Percentiles rank a stretch among this genome's conserved stretches.
Evolutionary conservation across 768 basidiomycete genomes (phyloP).

Genomic region (Tricholoma terreum): DNA sequence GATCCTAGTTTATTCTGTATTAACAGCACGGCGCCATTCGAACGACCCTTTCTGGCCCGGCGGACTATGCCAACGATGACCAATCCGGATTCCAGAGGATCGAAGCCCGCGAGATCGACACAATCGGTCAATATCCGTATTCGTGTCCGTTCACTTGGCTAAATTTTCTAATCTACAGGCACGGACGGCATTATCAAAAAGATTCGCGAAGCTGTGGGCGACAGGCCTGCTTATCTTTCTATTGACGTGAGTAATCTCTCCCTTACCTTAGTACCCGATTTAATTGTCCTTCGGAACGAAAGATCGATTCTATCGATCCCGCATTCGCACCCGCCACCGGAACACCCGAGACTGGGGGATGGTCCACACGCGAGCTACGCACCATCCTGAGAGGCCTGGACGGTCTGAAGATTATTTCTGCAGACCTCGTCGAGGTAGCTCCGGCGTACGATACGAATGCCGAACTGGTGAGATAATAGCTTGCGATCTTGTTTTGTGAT

Average conservation of each 20-base stretch:
- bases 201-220: conserved; percentile 76
- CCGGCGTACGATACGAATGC: conserved; percentile 70
- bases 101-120: conserved; percentile 83
- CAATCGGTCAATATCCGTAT: conserved; percentile 46
- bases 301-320: conserved; percentile 82
- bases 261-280: conserved; percentile 1
- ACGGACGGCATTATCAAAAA: conserved; percentile 75
- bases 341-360: conserved; percentile 81
- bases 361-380: conserved; percentile 81
- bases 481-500: conserved; percentile 2
- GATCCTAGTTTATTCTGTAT: conserved; percentile 69
- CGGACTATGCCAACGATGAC: conserved; percentile 77
- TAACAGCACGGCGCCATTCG: conserved; percentile 82
- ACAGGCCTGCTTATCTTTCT: conserved; percentile 72
- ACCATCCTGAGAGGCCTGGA: conserved; percentile 74
- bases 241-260: conserved; percentile 53
- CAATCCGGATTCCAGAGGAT: conserved; percentile 78
- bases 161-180: conserved; percentile 33
- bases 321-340: conserved; percentile 82
- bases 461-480: conserved; percentile 27
- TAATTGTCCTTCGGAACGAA: background rate
- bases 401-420: conserved; percentile 73
- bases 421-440: conserved; percentile 83
- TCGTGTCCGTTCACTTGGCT: background rate
- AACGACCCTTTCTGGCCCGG: conserved; percentile 74